A percentile compares a stretch with the other conserved stretches of the same genome.
These are phyloP conservation scores for Fusarium sp. DNA, from an alignment of 2,329 filamentous ascomycete species.

Conservation along the genomic window DNA sequence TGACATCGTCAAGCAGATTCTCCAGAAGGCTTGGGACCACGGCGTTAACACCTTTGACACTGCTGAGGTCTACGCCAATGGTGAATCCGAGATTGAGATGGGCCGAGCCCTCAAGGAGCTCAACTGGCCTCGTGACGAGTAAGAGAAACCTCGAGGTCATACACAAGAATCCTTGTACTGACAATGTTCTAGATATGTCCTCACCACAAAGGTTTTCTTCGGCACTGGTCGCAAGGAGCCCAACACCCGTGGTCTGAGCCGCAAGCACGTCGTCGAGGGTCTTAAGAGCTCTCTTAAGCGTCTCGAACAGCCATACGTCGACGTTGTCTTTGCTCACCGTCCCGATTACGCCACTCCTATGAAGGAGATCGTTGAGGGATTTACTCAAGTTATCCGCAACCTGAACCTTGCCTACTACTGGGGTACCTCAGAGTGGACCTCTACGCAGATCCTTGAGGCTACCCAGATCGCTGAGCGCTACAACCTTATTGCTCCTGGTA, in stretches of 20 bases:
- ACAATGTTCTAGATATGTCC: conserved; percentile 58
- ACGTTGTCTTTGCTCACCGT: conserved; percentile 49
- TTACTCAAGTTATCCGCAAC: conserved; percentile 49
- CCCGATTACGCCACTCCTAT: conserved; percentile 48
- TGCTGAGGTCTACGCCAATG: conserved; percentile 71
- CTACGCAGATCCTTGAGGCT: conserved; percentile 75
- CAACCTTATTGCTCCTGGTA: conserved; percentile 70
- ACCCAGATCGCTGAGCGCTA: conserved; percentile 68
- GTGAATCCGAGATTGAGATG: conserved; percentile 75
- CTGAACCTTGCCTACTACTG: conserved; percentile 51
- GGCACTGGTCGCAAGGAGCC: conserved; percentile 51
- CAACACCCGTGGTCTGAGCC: conserved; percentile 75
- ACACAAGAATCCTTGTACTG: not conserved
- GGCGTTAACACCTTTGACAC: conserved; percentile 76
- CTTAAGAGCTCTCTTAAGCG: conserved; percentile 48
- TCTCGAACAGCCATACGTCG: conserved; percentile 48
- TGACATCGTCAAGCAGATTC: conserved; percentile 71
- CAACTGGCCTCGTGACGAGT: conserved; percentile 71
- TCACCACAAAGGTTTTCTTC: conserved; percentile 61
- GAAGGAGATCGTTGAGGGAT: conserved; percentile 50
- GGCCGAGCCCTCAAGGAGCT: conserved; percentile 71
- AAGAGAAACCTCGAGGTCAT: accelerated
- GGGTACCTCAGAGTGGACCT: conserved; percentile 78
- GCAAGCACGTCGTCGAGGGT: conserved; percentile 76
- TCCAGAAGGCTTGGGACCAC: conserved; percentile 72